Conservation (phyloP, 1,139 yeast genomes). For the Candida sp. region DNA sequence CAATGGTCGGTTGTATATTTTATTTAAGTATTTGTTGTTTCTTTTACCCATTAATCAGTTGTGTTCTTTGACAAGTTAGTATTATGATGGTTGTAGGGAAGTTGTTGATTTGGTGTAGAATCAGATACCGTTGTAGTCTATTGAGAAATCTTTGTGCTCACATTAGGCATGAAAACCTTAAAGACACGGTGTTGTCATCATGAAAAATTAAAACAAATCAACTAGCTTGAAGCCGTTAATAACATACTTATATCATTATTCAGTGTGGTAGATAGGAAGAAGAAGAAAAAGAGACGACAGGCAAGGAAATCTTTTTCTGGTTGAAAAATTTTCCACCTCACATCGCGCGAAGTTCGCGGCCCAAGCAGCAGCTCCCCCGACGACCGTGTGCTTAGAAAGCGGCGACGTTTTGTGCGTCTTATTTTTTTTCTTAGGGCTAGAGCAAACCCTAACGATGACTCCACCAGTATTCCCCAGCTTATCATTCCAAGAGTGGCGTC, state of each 20-base stretch:
- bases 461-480: conserved; percentile 8
- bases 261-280: neutral
- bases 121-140: conserved; percentile 99
- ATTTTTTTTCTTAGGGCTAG: conserved; percentile 2
- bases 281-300: neutral
- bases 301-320: neutral
- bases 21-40: conserved; percentile 28
- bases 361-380: neutral
- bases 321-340: conserved; percentile 5
- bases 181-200: conserved; percentile 47
- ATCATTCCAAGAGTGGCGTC: conserved; percentile 9
- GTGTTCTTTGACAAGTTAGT: conserved; percentile 16
- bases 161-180: conserved; percentile 58
- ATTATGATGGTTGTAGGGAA: conserved; percentile 6
- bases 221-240: neutral
- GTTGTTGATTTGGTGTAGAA: conserved; percentile 5
- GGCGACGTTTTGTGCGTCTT: neutral
- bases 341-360: neutral
- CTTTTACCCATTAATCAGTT: conserved; percentile 20
- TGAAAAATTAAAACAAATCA: conserved; percentile 27
- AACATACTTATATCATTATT: conserved; percentile 5
- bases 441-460: neutral
- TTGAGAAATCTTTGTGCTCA: conserved; percentile 81
- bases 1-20: conserved; percentile 44
- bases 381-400: neutral